These are phyloP conservation scores for Senna siamea DNA, from an alignment of 306 rosid species.

Conservation along the genomic window DNA sequence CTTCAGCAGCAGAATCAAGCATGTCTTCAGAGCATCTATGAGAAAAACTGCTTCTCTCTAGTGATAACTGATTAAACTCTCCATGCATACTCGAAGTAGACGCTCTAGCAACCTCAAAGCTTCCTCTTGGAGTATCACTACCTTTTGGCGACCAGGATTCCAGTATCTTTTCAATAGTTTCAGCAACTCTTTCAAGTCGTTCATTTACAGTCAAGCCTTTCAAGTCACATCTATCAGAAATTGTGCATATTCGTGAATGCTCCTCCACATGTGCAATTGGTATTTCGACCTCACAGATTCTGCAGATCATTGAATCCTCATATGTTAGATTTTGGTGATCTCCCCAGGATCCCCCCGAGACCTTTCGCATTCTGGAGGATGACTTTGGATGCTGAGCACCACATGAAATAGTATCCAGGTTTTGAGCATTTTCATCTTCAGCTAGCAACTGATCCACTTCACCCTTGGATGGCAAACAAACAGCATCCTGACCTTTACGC, in stretches of 20 bases:
- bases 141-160: conserved; percentile 72
- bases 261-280: conserved; percentile 90
- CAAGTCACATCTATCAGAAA: conserved; percentile 95
- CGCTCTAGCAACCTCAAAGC: conserved; percentile 59
- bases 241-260: conserved; percentile 91
- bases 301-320: conserved; percentile 83
- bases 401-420: conserved; percentile 49
- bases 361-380: conserved; percentile 50
- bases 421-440: conserved; percentile 59
- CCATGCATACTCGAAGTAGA: conserved; percentile 64
- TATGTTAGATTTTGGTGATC: conserved; percentile 65
- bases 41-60: conserved; percentile 53
- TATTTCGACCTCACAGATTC: conserved; percentile 96
- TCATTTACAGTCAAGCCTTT: conserved; percentile 87
- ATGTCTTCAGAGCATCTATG: conserved; percentile 58
- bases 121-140: conserved; percentile 58
- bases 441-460: conserved; percentile 47
- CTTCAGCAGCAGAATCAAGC: conserved; percentile 60
- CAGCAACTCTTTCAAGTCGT: conserved; percentile 86
- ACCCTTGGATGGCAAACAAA: conserved; percentile 46
- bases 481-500: conserved; percentile 46
- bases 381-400: conserved; percentile 59
- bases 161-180: conserved; percentile 80
- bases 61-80: conserved; percentile 64
- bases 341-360: conserved; percentile 71